Percentiles rank a stretch among this genome's conserved stretches.
phyloP scores from a whole-genome alignment of 176 grass and related monocot species.

The Poa annua region DNA sequence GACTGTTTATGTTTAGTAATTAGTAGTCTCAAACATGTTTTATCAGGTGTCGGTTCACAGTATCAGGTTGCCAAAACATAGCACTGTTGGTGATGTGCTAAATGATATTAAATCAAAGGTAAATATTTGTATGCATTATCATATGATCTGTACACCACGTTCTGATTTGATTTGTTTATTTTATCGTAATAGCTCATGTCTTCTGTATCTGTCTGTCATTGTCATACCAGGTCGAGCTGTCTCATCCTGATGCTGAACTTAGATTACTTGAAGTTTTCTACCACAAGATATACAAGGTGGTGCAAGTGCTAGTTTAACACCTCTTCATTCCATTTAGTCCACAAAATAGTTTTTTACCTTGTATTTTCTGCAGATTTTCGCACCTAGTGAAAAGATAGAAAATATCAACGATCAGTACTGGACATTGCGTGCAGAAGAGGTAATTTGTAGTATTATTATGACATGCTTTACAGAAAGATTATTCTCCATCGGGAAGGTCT shows the following conservation, averaged over 20 bases:
- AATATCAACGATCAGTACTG: slow-evolving; percentile 99
- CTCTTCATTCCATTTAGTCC: slow-evolving; percentile 24
- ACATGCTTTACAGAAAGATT: slow-evolving; percentile 24
- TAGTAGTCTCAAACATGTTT: slow-evolving; percentile 33
- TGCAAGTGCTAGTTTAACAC: slow-evolving; percentile 33
- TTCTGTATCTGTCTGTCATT: slow-evolving; percentile 31
- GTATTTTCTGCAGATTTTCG: slow-evolving; percentile 74
- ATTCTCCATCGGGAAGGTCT: background rate
- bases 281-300: slow-evolving; percentile 99
- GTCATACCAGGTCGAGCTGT: slow-evolving; percentile 74
- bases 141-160: slow-evolving; percentile 14
- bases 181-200: slow-evolving; percentile 22
- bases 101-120: slow-evolving; percentile 94
- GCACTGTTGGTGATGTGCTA: slow-evolving; percentile 92
- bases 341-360: slow-evolving; percentile 26
- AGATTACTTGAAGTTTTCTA: slow-evolving; percentile 98
- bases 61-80: slow-evolving; percentile 96
- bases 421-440: slow-evolving; percentile 98
- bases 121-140: slow-evolving; percentile 23
- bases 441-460: slow-evolving; percentile 32
- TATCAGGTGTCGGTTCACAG: slow-evolving; percentile 84
- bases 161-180: background rate
- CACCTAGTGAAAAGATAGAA: slow-evolving; percentile 89
- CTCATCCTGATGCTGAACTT: slow-evolving; percentile 81
- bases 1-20: background rate